phyloP scores from a whole-genome alignment of 192 early-diverging fungal species.

The Mortierella claussenii region DNA sequence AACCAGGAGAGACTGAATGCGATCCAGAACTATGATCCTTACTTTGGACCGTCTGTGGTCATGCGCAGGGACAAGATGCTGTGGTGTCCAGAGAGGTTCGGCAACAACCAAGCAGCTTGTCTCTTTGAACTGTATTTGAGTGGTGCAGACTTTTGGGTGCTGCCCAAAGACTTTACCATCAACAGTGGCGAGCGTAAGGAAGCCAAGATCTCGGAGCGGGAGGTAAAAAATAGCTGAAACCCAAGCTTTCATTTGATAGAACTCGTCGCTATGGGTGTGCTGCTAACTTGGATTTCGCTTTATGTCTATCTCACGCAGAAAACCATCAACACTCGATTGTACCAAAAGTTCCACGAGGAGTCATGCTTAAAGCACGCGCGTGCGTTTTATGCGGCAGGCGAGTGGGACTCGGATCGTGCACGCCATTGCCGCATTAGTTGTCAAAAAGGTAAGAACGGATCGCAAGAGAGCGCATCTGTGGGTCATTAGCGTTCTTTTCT shows the following conservation, averaged over 20 bases:
- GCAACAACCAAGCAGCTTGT: constrained; percentile 66
- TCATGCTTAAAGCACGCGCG: constrained; percentile 66
- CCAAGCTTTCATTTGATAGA: too few relatives aligned
- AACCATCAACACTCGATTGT: constrained; percentile 63
- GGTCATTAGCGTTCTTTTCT: not conserved
- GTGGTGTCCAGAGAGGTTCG: constrained; percentile 69
- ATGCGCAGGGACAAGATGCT: constrained; percentile 57
- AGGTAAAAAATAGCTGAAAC: constrained; percentile 40
- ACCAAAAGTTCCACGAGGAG: constrained; percentile 68
- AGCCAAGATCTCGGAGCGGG: constrained; percentile 49
- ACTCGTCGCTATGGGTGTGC: too few relatives aligned
- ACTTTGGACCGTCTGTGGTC: constrained; percentile 66
- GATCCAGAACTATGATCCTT: constrained; percentile 66
- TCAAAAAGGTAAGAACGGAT: constrained; percentile 52
- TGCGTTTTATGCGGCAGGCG: constrained; percentile 59
- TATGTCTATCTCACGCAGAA: constrained; percentile 46
- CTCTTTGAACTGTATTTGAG: constrained; percentile 60
- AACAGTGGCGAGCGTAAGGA: constrained; percentile 34
- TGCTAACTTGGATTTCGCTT: constrained; percentile 13
- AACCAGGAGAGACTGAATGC: constrained; percentile 51
- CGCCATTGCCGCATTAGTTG: constrained; percentile 56
- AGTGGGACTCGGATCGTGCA: constrained; percentile 62
- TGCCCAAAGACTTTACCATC: constrained; percentile 59
- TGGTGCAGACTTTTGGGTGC: constrained; percentile 66
- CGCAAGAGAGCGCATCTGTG: too few relatives aligned